Conservation (phyloP, 345 rosid species). For the Litchi chinensis region DNA sequence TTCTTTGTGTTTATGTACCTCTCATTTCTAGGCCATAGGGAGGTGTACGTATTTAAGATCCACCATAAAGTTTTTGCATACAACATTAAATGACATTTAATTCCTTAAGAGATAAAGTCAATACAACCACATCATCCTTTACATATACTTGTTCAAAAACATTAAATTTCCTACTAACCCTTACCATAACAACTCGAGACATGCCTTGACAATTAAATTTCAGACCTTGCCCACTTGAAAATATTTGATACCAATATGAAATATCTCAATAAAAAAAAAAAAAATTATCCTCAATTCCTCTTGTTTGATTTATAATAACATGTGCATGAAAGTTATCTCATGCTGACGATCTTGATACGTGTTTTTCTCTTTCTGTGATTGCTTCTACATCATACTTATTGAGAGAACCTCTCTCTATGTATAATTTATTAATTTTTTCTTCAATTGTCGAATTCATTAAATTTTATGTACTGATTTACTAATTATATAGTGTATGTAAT, state of each 20-base stretch:
- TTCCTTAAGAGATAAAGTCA: conserved; percentile 7
- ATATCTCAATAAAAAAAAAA: no score
- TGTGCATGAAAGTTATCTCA: no score
- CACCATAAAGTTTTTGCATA: conserved; percentile 14
- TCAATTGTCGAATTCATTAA: no score
- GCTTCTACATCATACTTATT: no score
- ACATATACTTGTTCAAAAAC: neutral
- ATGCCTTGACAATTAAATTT: neutral
- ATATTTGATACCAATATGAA: no score
- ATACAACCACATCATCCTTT: neutral
- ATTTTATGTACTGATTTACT: neutral
- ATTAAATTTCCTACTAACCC: neutral
- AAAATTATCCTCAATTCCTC: no score
- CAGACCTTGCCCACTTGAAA: no score
- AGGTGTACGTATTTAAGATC: conserved; percentile 10
- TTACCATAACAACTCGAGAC: neutral
- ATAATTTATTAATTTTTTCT: no score
- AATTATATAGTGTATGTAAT: neutral
- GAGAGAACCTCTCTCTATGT: no score
- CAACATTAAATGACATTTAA: conserved; percentile 16
- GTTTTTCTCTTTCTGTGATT: no score
- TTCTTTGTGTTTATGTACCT: neutral
- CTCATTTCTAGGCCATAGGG: neutral
- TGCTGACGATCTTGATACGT: no score
- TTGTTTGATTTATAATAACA: no score